Base-by-base conservation (phyloP, 441 rosid species). In the Croton laevigatus region DNA sequence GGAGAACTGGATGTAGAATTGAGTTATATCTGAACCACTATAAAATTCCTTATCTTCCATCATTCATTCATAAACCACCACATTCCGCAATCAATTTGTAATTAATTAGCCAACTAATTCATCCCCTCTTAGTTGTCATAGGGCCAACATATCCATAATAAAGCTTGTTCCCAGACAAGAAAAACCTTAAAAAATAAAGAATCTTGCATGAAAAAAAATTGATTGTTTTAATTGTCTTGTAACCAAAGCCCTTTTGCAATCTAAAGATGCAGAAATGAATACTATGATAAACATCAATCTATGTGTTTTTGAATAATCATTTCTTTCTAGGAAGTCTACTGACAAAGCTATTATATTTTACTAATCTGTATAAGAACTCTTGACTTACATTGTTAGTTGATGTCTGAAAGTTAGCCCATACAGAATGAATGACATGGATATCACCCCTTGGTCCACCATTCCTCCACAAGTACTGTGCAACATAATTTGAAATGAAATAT, bases 321-420 rank as follows among this genome's bases (percentile, higher is more conserved):
- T 69, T 66, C 48, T 46, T 42, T 55, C 27, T 42, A 37, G 42
- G 40, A 40, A 60, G 9, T 6, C 14, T 36, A 23, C 19, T 38
- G 27, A 13, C 12, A 37, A 9, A 42, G 32, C 48, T 59, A 60
- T 54, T 13, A 62, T 11, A 8, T 46, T 71, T 61, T 19, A 12
- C 40, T 67, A 40, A 42, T 8, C 14, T 46, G 71, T 32, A 62
- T 68, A 69, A 53, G n/a, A 57, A 19, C 38, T 52, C 77, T 53
- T 17, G 62, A 80, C 98, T 88, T 76, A 91, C 98, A 80, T 94
- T 91, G 78, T 81, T 94, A 71, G 92, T 74, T 61, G 98, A 91
- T 44, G 97, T 90, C 91, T 94, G 98, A 80, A 94, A 94, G 84
- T 94, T 94, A 60, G 91, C 98, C 98, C 98, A 94, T 17, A 91